Evolutionary conservation across 331 rosid species (phyloP).

Genomic region (Pyrus hybrid): DNA sequence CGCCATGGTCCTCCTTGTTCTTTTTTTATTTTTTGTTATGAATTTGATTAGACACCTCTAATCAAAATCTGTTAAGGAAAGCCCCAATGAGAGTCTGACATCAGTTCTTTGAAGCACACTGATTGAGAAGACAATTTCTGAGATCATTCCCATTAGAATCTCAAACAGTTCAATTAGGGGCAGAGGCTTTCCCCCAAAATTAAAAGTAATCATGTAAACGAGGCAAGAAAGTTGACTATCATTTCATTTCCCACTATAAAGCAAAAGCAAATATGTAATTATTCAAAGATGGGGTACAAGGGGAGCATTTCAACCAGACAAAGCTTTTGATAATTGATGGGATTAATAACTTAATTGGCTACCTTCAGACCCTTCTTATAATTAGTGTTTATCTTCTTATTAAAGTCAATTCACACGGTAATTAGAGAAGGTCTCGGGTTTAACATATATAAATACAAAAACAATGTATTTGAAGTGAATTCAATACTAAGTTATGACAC

Average conservation of each 20-base stretch:
- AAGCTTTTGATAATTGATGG: conserved; percentile 53
- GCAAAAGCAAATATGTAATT: conserved; percentile 77
- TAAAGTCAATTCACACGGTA: conserved; percentile 5
- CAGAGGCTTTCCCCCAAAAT: conserved; percentile 48
- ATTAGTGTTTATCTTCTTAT: conserved; percentile 27
- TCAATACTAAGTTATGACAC: background rate
- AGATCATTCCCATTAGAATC: conserved; percentile 37
- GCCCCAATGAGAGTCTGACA: conserved; percentile 3
- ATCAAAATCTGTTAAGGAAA: conserved; percentile 35
- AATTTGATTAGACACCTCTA: conserved; percentile 16
- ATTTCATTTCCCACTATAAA: conserved; percentile 59
- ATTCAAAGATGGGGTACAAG: conserved; percentile 54
- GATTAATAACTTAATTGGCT: conserved; percentile 14
- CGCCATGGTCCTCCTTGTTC: conserved; percentile 12
- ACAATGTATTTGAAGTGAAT: too few relatives aligned
- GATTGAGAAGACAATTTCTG: conserved; percentile 31
- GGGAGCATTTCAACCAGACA: conserved; percentile 68
- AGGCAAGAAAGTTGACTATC: conserved; percentile 70
- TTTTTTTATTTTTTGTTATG: background rate
- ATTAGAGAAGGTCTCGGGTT: background rate
- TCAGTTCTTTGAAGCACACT: conserved; percentile 18
- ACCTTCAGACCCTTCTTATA: conserved; percentile 24
- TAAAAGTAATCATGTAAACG: conserved; percentile 47
- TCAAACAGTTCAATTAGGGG: conserved; percentile 39
- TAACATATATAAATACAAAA: background rate